Evolutionary conservation across 495 filamentous ascomycete species (phyloP), one percentile per base, ranked within the genome.

Genomic region (Penicillium tannophilum): DNA sequence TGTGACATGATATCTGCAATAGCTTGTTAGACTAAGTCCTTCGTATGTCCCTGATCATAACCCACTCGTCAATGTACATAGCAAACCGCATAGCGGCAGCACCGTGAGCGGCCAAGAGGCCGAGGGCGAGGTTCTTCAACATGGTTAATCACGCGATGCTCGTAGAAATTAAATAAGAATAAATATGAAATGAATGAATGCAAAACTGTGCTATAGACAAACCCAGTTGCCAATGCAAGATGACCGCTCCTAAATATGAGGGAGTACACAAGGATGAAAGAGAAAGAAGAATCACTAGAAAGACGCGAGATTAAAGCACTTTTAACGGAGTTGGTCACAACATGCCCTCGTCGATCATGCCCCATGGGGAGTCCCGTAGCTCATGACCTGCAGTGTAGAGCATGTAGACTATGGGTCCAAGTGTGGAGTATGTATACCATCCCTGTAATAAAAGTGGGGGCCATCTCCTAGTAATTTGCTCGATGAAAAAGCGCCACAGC

Each of bases 11-110:
- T 64, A 77, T 67, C 74, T 74, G 24, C 20, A 6, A 41, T 28
- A 6, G 14, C 8, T 10, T 36, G 44, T 60, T 43, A 49, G 57
- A n/a, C 20, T n/a, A 20, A 11, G 31, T 24, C 48, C 11, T 5
- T 5, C 5, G 30, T 12, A 19, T 31, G 3, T 43, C 31, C n/a
- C n/a, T 16, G 26, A 2, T 17, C 12, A 20, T 10, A 41, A 24
- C n/a, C n/a, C 46, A 76, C 73, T 76, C 17, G 44, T 78, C 75
- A 60, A 77, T 66, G 47, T 78, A 77, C 74, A 76, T 77, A 39
- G 56, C 70, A 46, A 78, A 75, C 31, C 69, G 67, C 16, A 69
- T 33, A 12, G 61, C 63, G 19, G 64, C 58, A 39, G 63, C 74
- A 41, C 58, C 63, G 41, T 75, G 71, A 45, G 64, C 59, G 64